Base-by-base conservation (phyloP, 768 basidiomycete species). In the Terana coerulea region DNA sequence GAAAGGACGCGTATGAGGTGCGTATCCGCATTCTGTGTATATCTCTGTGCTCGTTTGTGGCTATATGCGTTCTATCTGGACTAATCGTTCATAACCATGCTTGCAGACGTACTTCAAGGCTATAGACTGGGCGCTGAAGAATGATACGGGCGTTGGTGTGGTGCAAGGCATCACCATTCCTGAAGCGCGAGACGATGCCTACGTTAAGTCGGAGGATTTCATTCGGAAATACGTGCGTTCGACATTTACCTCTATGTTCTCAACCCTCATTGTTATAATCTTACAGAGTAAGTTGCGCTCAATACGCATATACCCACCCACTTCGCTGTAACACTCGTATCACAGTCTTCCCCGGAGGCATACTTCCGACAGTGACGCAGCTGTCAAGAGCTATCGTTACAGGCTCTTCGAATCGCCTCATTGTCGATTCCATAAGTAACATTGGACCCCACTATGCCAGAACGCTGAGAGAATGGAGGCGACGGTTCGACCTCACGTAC, bases 121-220 rank as follows among this genome's bases (percentile, higher is more conserved):
- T 15, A 76, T 88, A 29, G 81, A 88, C 63, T 81, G 81, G 76
- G 84, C 82, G 15, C 61, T 90, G 71, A 85, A 85, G 52, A 60
- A 61, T 47, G 68, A 75, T 10, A 73, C 68, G 19, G 84, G 78
- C 0, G 80, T 81, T 7, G 87, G 84, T 6, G 83, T 84, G 34
- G 79, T 89, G 17, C 86, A 89, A 67, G 83, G 80, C 14, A 88
- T 87, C 59, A 88, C 81, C 2, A 81, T 89, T 26, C 87, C 88
- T 0, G 87, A 88, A 73, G 73, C 80, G 14, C 69, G 87, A 51
- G 79, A 81, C 51, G 76, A 81, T 24, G 67, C 71, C 24, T 82
- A 83, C 58, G 71, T 75, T 15, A 67, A 67, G 19, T 77, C 82
- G 64, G 77, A 85, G 24, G 86, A 89, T 67, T 89, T 91, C 58